Evolutionary conservation across 1,284 basidiomycete species (phyloP), one percentile per base, ranked within the genome.

Genomic region (Rhodotorula sp.): DNA sequence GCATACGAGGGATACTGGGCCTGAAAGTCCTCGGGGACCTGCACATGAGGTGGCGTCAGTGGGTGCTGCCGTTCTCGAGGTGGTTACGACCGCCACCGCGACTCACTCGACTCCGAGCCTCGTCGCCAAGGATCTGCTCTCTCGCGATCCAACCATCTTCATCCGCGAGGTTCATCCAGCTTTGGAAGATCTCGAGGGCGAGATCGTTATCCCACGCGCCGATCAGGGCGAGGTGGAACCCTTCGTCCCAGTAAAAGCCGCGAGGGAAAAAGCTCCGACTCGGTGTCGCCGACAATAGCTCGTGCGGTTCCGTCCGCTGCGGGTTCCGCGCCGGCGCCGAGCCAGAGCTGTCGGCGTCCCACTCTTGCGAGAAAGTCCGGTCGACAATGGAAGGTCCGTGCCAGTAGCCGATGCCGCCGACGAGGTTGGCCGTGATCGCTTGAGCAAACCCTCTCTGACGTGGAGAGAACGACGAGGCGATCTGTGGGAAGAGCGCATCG

Each of bases 191-290:
- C 78, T 93, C 90, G 37, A 96, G 84, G 76, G 91, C 90, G 71
- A 96, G 86, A 77, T 93, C 91, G 70, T 90, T 92, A 78, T 97
- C 95, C 90, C 90, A 95, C 75, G 88, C 87, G 29, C 91, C 92
- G 58, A 97, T 91, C 76, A 94, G 89, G 54, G 93, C 82, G 45
- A 96, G 82, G 80, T 97, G 95, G 84, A 97, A 97, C 3, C 94
- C 94, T 82, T 97, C 94, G 79, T 97, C 94, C 91, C 94, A 97
- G 81, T 97, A 97, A 80, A 97, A 97, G 30, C 94, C 94, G 79
- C 94, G 85, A 3, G 94, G 94, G 84, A 97, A 97, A 83, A 96
- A 95, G 76, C 91, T 93, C 60, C 95, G 86, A 79, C 92, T 94
- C 2, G 94, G 94, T 0, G 94, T 97, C 0, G 91, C 94, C 10